These are phyloP conservation scores for Galeopsis tetrahit DNA, from an alignment of 257 asterid genomes.

Conservation along the genomic window DNA sequence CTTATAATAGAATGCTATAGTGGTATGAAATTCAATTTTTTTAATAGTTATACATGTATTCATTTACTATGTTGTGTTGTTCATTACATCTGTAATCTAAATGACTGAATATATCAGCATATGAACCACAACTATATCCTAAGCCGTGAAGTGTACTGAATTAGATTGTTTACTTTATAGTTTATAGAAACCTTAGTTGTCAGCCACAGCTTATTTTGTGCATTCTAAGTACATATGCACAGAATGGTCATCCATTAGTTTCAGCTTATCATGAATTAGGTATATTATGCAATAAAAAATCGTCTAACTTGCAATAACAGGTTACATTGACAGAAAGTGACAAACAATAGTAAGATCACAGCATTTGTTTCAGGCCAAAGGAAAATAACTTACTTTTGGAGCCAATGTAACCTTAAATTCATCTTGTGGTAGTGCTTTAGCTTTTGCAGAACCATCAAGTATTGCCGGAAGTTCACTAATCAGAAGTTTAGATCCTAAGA, in stretches of 20 bases:
- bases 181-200: background rate
- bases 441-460: constrained; percentile 82
- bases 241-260: background rate
- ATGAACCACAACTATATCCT: background rate
- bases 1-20: constrained; percentile 1
- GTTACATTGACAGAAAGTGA: background rate
- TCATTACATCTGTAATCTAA: background rate
- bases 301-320: background rate
- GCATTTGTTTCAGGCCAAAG: background rate
- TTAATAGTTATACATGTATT: constrained; percentile 5
- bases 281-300: too few relatives aligned
- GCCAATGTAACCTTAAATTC: constrained; percentile 81
- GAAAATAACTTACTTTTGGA: constrained; percentile 66
- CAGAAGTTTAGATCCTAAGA: constrained; percentile 83
- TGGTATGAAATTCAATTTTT: background rate
- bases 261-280: background rate
- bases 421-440: constrained; percentile 75
- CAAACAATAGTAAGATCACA: background rate
- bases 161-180: background rate
- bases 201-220: background rate
- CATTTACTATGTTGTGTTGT: background rate
- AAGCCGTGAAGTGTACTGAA: background rate
- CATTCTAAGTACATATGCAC: background rate
- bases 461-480: constrained; percentile 82
- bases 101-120: background rate